Conservation (phyloP, 2,329 filamentous ascomycete genomes). For the Alternaria triticimaculans region DNA sequence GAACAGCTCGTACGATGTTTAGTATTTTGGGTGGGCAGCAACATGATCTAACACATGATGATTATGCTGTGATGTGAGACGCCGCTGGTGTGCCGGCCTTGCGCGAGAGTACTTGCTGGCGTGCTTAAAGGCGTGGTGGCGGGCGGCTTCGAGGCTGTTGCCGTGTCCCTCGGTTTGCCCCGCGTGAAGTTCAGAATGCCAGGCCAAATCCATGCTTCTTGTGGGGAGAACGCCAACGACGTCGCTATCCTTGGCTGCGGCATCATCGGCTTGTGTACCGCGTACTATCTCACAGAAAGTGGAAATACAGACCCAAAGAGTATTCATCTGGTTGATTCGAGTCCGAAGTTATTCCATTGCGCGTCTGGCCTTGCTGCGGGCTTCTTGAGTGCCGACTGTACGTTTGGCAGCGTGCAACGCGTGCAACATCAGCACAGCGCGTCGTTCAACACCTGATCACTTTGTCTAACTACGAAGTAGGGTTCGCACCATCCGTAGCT, state of each 20-base stretch:
- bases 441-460: background rate
- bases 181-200: slow-evolving; percentile 2
- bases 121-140: background rate
- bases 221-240: slow-evolving; percentile 12
- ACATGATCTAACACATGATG: slow-evolving; percentile 1
- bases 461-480: slow-evolving; percentile 22
- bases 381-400: slow-evolving; percentile 75
- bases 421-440: background rate
- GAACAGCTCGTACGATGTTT: slow-evolving; percentile 6
- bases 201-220: slow-evolving; percentile 2
- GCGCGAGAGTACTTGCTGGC: background rate
- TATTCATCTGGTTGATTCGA: slow-evolving; percentile 66
- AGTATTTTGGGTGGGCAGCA: background rate
- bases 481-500: slow-evolving; percentile 65
- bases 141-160: background rate
- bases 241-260: slow-evolving; percentile 52
- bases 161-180: background rate
- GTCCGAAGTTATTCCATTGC: slow-evolving; percentile 69
- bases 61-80: slow-evolving; percentile 1
- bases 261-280: slow-evolving; percentile 55
- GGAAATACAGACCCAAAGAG: slow-evolving; percentile 48
- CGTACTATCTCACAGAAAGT: slow-evolving; percentile 68
- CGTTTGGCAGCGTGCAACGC: slow-evolving; percentile 9
- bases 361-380: slow-evolving; percentile 78
- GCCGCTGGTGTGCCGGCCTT: background rate